phyloP scores from a whole-genome alignment of 441 rosid genomes.

The Populus hybrid region DNA sequence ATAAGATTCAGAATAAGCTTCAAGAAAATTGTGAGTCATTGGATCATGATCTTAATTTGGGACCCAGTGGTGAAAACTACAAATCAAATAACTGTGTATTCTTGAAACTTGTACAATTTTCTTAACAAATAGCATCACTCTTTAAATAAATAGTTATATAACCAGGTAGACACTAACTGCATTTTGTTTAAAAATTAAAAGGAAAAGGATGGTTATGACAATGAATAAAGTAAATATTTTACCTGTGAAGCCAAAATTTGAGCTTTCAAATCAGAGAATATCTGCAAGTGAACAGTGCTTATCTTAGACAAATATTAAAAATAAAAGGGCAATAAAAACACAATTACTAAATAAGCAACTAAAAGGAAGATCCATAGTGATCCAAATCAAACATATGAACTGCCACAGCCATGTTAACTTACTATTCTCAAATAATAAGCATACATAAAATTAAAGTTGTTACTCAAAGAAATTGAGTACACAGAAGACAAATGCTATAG shows the following conservation, averaged over 20 bases:
- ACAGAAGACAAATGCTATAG: neutral
- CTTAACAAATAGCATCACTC: neutral
- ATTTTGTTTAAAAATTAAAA: neutral
- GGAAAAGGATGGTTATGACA: neutral
- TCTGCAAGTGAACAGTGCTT: slow-evolving; percentile 52
- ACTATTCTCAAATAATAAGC: no score
- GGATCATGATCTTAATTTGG: neutral
- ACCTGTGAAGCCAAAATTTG: slow-evolving; percentile 94
- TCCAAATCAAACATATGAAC: neutral
- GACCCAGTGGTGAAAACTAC: neutral
- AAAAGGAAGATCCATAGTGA: no score
- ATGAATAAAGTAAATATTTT: slow-evolving; percentile 1
- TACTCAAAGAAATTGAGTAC: neutral
- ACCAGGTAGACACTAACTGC: neutral
- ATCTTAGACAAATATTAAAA: slow-evolving; percentile 6
- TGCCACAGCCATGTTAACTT: neutral
- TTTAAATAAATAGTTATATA: no score
- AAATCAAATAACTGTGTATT: neutral
- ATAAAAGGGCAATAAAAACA: neutral
- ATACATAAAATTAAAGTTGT: neutral
- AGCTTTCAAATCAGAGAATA: slow-evolving; percentile 79
- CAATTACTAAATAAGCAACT: neutral
- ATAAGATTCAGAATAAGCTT: neutral
- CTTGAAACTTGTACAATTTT: neutral
- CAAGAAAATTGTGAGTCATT: neutral